phyloP scores from a whole-genome alignment of 306 rosid species.

The Rosa multiflora region DNA sequence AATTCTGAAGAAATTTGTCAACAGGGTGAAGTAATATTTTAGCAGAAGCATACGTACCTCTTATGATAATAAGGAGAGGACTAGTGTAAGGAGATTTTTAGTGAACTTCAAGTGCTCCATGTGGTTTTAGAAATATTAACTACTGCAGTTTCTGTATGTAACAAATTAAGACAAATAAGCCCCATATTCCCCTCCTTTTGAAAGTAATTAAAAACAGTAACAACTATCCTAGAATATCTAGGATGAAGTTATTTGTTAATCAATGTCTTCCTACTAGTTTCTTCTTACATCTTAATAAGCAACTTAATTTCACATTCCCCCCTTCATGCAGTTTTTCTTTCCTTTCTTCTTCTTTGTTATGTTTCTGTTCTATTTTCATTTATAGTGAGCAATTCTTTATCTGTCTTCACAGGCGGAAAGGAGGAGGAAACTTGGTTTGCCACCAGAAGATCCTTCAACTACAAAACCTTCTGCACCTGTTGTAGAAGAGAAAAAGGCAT shows the following conservation, averaged over 20 bases:
- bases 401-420: slow-evolving; percentile 73
- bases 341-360: background rate
- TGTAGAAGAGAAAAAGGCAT: slow-evolving; percentile 89
- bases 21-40: background rate
- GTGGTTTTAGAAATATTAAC: background rate
- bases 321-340: background rate
- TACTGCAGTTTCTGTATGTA: background rate
- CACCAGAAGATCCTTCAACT: slow-evolving; percentile 73
- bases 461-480: slow-evolving; percentile 64
- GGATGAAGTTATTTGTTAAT: background rate
- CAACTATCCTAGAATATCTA: background rate
- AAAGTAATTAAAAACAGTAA: background rate
- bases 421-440: slow-evolving; percentile 85
- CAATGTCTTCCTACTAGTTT: background rate
- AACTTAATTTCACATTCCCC: background rate
- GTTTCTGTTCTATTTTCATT: background rate
- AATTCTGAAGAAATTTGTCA: background rate
- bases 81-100: background rate
- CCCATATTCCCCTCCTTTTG: background rate
- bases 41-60: background rate
- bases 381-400: background rate
- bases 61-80: background rate
- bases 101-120: background rate
- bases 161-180: background rate
- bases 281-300: background rate